Evolutionary conservation across 495 filamentous ascomycete genomes (phyloP).

Genomic region (Cercophora sp.): DNA sequence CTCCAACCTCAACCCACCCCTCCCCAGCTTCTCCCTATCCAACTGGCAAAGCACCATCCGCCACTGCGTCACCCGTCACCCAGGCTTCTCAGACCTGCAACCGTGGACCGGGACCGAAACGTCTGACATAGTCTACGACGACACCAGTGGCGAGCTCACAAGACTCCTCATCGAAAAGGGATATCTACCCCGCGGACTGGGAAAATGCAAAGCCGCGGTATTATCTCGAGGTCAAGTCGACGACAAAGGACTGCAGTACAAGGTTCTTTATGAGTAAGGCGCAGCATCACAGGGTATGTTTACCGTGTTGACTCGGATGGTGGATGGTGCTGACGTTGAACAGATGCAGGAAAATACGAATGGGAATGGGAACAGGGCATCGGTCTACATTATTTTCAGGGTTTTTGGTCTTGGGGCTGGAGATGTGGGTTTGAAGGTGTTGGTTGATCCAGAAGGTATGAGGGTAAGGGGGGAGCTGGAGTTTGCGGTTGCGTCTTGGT

Average conservation of each 20-base stretch:
- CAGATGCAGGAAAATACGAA: conserved; percentile 19
- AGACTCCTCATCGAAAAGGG: conserved; percentile 29
- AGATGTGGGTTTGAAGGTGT: conserved; percentile 31
- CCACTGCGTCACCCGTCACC: conserved; percentile 28
- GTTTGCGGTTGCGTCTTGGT: conserved; percentile 11
- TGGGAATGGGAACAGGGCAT: neutral
- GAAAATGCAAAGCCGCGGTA: conserved; percentile 26
- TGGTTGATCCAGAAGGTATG: conserved; percentile 32
- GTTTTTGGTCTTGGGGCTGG: conserved; percentile 34
- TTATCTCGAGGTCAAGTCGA: conserved; percentile 49
- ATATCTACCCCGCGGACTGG: conserved; percentile 31
- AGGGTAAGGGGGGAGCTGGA: neutral
- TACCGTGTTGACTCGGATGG: neutral
- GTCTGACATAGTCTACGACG: conserved; percentile 41
- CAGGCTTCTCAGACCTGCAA: conserved; percentile 33
- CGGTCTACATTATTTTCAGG: conserved; percentile 40
- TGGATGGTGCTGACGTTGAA: neutral
- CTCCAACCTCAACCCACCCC: conserved; percentile 13
- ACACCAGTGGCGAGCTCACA: conserved; percentile 31
- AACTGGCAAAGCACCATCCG: conserved; percentile 48
- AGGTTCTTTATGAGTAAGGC: conserved; percentile 42
- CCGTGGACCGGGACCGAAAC: conserved; percentile 39
- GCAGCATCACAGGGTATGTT: conserved; percentile 35
- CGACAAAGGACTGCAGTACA: conserved; percentile 30
- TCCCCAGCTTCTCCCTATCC: conserved; percentile 22